Evolutionary conservation across 176 grass and related monocot genomes (phyloP), one percentile per base, ranked within the genome.

Genomic region (Bonia amplexicaulis): DNA sequence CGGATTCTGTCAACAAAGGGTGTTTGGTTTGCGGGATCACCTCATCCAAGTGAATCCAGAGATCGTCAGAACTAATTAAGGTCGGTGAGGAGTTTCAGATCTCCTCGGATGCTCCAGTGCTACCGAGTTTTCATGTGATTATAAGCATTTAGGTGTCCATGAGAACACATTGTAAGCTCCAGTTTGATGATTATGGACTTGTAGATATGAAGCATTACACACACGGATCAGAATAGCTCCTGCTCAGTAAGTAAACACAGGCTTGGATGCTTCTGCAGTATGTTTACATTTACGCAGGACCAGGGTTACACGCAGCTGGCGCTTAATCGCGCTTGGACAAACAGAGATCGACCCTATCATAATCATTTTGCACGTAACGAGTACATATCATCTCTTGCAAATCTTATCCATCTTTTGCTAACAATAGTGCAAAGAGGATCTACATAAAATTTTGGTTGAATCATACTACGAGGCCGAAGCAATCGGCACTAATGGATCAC

Each of bases 311-410:
- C 2, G 20, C n/a, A 42, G 78, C 49, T 55, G 12, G 68, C 35
- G 15, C 37, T 62, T 45, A 53, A 75, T 25, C 16, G 9, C 25
- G 67, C 17, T 14, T 49, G 2, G 42, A 66, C 71, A 29, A 58
- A 82, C 33, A 71, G 22, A 71, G 1, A 41, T 2, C 72, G 15
- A 20, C 44, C 33, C 9, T 54, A 82, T 20, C 16, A 55, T 31
- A 84, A 40, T 69, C 73, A 69, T 46, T 22, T 76, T 66, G 63
- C 47, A 59, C 54, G 73, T 6, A 59, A 47, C 48, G 78, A 60
- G 13, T 78, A 58, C 47, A 86, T 48, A 73, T 42, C 44, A 78
- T 69, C 12, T 9, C 22, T 37, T 86, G 44, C 53, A 48, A 27
- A 9, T 37, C 13, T 12, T 41, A 12, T 52, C 35, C 26, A 44